Evolutionary conservation across 371 early-diverging fungal species (phyloP), one percentile per base, ranked within the genome.

Genomic region (Dinochytrium kinnereticum): DNA sequence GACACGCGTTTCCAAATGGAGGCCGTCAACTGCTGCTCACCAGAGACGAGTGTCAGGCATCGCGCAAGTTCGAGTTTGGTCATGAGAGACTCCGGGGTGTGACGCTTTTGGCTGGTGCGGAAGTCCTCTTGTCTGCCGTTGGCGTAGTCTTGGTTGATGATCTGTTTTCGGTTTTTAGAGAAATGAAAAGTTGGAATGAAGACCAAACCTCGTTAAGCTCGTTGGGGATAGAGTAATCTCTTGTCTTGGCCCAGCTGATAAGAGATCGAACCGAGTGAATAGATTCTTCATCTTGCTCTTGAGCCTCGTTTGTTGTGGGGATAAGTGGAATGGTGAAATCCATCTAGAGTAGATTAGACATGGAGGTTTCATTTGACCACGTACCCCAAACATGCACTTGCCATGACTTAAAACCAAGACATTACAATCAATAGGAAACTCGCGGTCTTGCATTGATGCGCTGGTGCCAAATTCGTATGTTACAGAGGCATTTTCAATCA

Each of bases 31-130:
- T 53, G 38, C 2, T 17, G 3, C 21, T 64, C 57, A 1, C 79
- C 82, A 2, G 57, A 38, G 30, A 73, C 51, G 17, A 75, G 33
- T 1, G 59, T 30, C 37, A 75, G 31, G 33, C 61, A 30, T n/a
- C 77, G 77, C 1, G 82, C 79, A 28, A 81, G 64, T 36, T 79
- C 79, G 38, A 81, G 72, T 10, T 79, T 72, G 21, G 53, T 70
- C 51, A 67, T 37, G 5, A 81, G 67, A 17, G 55, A 51, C 30
- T 61, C 53, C 28, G 65, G 76, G 24, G 70, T 69, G n/a, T 73
- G 65, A 2, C 70, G 34, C 26, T 51, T 21, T 39, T 50, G 40
- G 1, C 72, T 59, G 0, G 30, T 30, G 0, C 5, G n/a, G 26
- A 36, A n/a, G 21, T 57, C 72, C 24, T 76, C 28, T 26, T 74